These are phyloP conservation scores for Venturia asperata DNA, from an alignment of 2,329 filamentous ascomycete genomes.

Conservation along the genomic window DNA sequence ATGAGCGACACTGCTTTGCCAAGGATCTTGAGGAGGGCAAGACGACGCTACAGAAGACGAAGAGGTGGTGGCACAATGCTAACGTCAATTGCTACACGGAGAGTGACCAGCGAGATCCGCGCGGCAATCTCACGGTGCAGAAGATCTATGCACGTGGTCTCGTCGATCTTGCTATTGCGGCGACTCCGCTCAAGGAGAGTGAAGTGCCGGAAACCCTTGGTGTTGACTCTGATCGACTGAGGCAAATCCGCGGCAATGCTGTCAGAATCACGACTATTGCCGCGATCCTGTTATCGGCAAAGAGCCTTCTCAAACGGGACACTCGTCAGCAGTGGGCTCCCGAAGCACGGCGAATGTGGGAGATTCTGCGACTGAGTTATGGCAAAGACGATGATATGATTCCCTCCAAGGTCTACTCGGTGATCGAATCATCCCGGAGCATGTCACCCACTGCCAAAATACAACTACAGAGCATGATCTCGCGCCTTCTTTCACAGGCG, in stretches of 20 bases:
- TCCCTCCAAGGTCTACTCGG: conserved; percentile 37
- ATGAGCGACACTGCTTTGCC: conserved; percentile 66
- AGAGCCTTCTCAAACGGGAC: conserved; percentile 76
- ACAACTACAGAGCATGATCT: conserved; percentile 38
- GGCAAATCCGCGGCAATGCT: conserved; percentile 49
- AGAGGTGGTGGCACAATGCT: conserved; percentile 59
- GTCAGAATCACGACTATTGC: conserved; percentile 64
- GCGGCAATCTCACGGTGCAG: conserved; percentile 58
- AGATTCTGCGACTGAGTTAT: conserved; percentile 57
- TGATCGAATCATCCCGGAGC: conserved; percentile 44
- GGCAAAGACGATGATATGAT: conserved; percentile 44
- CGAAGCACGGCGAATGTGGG: conserved; percentile 64
- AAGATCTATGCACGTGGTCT: conserved; percentile 71
- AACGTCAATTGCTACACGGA: conserved; percentile 59
- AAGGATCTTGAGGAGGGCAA: conserved; percentile 53
- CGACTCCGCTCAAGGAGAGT: conserved; percentile 47
- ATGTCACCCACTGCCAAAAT: conserved; percentile 42
- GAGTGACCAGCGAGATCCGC: conserved; percentile 59
- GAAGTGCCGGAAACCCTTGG: conserved; percentile 66
- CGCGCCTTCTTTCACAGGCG: conserved; percentile 48
- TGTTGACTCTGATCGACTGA: conserved; percentile 60
- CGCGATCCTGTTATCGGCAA: conserved; percentile 69
- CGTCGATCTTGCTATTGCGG: conserved; percentile 65
- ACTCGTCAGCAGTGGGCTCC: conserved; percentile 70
- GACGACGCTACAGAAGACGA: conserved; percentile 53